Conservation (phyloP, 352 stramenopile species). For the Aphanomyces invadans region DNA sequence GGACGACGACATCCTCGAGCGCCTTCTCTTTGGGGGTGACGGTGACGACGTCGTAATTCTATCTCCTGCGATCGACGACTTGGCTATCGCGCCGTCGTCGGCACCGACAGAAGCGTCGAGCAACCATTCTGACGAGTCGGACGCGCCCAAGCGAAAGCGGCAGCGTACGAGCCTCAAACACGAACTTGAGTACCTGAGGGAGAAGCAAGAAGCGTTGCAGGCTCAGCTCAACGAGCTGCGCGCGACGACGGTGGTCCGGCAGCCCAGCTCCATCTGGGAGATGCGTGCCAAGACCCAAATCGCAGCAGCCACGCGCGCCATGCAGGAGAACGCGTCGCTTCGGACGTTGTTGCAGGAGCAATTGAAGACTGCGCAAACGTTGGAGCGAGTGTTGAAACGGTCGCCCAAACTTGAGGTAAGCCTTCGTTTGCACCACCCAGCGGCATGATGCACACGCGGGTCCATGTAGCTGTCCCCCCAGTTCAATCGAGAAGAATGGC, state of each 20-base stretch:
- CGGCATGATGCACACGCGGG: neutral
- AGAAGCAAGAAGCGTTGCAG: slow-evolving; percentile 6
- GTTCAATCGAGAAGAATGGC: slow-evolving; percentile 7
- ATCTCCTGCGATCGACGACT: neutral
- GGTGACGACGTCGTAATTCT: neutral
- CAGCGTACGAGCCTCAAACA: slow-evolving; percentile 19
- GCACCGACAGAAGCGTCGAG: neutral
- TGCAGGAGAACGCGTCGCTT: slow-evolving; percentile 15
- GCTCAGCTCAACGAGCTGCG: neutral
- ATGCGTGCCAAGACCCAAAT: slow-evolving; percentile 16
- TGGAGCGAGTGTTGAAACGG: slow-evolving; percentile 20
- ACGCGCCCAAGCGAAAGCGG: neutral
- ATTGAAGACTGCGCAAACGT: slow-evolving; percentile 9
- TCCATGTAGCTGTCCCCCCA: slow-evolving; percentile 12
- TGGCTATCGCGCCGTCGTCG: neutral
- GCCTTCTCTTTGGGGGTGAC: slow-evolving; percentile 19
- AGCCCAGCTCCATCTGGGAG: slow-evolving; percentile 4
- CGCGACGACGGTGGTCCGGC: neutral
- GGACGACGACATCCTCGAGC: slow-evolving; percentile 21
- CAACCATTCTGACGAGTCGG: neutral
- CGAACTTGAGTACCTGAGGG: slow-evolving; percentile 15
- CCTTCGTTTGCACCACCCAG: neutral
- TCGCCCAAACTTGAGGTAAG: slow-evolving; percentile 12
- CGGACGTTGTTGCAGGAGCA: slow-evolving; percentile 17
- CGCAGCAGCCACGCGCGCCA: neutral